Evolutionary conservation across 2,329 filamentous ascomycete genomes (phyloP), one percentile per base, ranked within the genome.

Genomic region (Aureobasidium sp.): DNA sequence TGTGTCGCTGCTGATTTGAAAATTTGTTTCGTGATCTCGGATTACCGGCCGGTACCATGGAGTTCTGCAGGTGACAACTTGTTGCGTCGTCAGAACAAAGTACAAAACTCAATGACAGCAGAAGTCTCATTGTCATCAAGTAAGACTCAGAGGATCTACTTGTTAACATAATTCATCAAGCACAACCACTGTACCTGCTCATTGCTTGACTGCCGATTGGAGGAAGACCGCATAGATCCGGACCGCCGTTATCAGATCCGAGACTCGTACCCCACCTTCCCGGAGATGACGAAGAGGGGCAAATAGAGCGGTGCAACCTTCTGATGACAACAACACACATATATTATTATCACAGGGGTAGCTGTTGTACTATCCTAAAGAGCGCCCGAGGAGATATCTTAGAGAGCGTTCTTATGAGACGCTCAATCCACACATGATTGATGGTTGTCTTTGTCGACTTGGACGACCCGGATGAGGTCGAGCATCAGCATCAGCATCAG

Each of bases 371-470:
- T 20, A 20, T 25, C 14, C 34, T 31, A 7, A 3, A 27, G 8
- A 8, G 11, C 31, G 9, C 31, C 31, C 11, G 31, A 34, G 12
- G 9, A 11, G 9, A 34, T 0, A 12, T 34, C n/a, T 44, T 2
- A 45, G 9, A 49, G 58, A 44, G 45, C 20, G 20, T 52, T 36
- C 37, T 11, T 37, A 42, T 52, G 45, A 52, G 59, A 44, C 39
- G 37, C 36, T 36, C 48, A 15, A 4, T 41, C 15, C n/a, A 27
- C 59, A 55, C 48, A 61, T 51, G 37, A 14, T 31, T 22, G 42
- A 79, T 79, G 77, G 77, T 76, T 70, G 72, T 77, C 65, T 65
- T 79, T 67, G 68, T 78, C 69, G 74, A 77, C 67, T 70, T 78
- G 52, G 64, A 57, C 62, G 42, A 64, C 55, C 39, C 60, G 42